These are phyloP conservation scores for Erythrobasidium hasegawianum DNA, from an alignment of 1,284 basidiomycete genomes.

Conservation along the genomic window DNA sequence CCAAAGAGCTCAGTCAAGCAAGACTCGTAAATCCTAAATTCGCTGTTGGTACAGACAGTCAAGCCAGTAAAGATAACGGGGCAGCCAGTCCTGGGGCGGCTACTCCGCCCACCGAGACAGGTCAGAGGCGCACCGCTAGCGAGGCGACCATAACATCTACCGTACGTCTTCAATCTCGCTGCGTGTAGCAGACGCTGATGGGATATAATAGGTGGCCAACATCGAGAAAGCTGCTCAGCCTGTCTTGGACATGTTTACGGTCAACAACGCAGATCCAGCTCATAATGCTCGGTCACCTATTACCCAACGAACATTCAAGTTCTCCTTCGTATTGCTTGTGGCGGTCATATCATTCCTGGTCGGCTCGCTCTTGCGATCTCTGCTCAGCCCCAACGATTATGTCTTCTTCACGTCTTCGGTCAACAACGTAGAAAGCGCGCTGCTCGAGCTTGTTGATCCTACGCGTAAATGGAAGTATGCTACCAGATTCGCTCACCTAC, in stretches of 20 bases:
- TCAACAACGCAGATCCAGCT: constrained; percentile 9
- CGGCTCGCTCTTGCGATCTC: constrained; percentile 79
- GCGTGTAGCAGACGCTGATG: constrained; percentile 32
- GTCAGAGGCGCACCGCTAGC: constrained; percentile 8
- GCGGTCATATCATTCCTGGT: constrained; percentile 84
- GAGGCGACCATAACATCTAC: constrained; percentile 1
- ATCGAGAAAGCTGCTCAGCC: constrained; percentile 35
- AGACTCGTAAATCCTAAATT: too few relatives aligned
- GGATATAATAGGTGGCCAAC: constrained; percentile 22
- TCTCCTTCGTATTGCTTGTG: constrained; percentile 62
- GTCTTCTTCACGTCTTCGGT: constrained; percentile 51
- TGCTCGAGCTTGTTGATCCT: constrained; percentile 41
- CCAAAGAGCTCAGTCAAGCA: too few relatives aligned
- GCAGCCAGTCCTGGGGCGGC: not conserved
- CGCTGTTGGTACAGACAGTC: too few relatives aligned
- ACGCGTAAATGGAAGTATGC: constrained; percentile 39
- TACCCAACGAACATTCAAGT: constrained; percentile 25
- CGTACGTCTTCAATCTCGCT: not conserved
- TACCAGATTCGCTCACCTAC: constrained; percentile 27
- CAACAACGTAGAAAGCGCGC: constrained; percentile 38
- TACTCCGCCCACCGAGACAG: not conserved
- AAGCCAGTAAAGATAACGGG: not conserved
- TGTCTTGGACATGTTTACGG: constrained; percentile 23
- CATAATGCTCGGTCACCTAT: not conserved
- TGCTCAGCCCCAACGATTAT: constrained; percentile 87